phyloP scores from a whole-genome alignment of 192 early-diverging fungal species.

The Phlyctochytrium bullatum region DNA sequence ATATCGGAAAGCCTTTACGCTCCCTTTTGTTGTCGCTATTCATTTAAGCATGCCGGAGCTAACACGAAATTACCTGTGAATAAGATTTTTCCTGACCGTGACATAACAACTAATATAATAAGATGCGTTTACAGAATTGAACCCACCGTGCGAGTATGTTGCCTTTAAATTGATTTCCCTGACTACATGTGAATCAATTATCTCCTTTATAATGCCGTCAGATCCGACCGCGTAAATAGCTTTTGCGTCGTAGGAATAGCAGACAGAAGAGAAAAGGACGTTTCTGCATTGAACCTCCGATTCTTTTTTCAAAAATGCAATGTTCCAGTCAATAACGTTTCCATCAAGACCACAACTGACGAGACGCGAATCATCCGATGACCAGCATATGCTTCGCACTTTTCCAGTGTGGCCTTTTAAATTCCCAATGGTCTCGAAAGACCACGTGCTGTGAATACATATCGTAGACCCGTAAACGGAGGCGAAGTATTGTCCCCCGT shows the following conservation, averaged over 20 bases:
- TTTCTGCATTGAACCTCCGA: conserved; percentile 23
- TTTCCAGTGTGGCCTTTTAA: conserved; percentile 51
- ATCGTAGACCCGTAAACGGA: conserved; percentile 49
- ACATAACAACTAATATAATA: conserved; percentile 20
- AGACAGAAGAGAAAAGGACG: conserved; percentile 32
- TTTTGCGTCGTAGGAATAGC: conserved; percentile 36
- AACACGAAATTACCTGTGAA: conserved; percentile 23
- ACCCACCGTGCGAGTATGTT: conserved; percentile 22
- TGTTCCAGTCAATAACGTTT: conserved; percentile 47
- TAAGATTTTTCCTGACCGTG: conserved; percentile 30
- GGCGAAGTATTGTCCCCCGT: conserved; percentile 65
- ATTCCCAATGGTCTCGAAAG: conserved; percentile 41
- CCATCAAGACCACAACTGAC: conserved; percentile 54
- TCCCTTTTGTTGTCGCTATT: conserved; percentile 37
- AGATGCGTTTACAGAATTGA: background rate
- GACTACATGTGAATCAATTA: conserved; percentile 33
- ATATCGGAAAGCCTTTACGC: conserved; percentile 40
- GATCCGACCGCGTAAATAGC: conserved; percentile 37
- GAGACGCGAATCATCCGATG: conserved; percentile 49
- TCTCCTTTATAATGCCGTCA: conserved; percentile 37
- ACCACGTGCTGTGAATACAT: conserved; percentile 51
- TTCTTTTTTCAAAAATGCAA: conserved; percentile 32
- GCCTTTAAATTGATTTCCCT: conserved; percentile 28
- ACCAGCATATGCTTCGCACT: conserved; percentile 52
- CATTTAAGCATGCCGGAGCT: background rate